These are phyloP conservation scores for Aphanocladium album DNA, from an alignment of 2,329 filamentous ascomycete species.

Conservation along the genomic window DNA sequence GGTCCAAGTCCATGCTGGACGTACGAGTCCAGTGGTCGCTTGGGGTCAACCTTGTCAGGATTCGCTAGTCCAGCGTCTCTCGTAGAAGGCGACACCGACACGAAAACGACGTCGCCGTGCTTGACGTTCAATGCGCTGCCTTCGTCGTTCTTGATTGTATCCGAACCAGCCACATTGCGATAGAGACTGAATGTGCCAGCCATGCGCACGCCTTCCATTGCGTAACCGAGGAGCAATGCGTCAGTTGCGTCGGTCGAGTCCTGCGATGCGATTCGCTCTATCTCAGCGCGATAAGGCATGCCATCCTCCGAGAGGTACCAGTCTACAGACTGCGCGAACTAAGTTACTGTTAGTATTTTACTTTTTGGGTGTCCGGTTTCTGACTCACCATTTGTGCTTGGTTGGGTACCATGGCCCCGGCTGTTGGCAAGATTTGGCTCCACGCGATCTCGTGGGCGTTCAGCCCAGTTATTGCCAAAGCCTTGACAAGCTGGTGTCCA, in stretches of 20 bases:
- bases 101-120: constrained; percentile 55
- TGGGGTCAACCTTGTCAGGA: constrained; percentile 55
- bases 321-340: constrained; percentile 8
- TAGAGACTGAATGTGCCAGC: constrained; percentile 58
- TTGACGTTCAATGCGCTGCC: constrained; percentile 46
- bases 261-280: constrained; percentile 54
- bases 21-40: constrained; percentile 59
- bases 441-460: constrained; percentile 63
- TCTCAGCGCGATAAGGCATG: constrained; percentile 50
- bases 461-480: constrained; percentile 58
- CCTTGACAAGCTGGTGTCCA: constrained; percentile 60
- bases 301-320: constrained; percentile 24
- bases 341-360: not conserved
- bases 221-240: constrained; percentile 61
- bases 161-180: constrained; percentile 45
- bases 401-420: constrained; percentile 62
- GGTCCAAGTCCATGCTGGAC: constrained; percentile 60
- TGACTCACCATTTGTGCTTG: constrained; percentile 59
- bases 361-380: no score
- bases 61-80: constrained; percentile 57
- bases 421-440: constrained; percentile 64
- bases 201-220: constrained; percentile 66
- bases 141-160: constrained; percentile 47
- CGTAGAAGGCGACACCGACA: constrained; percentile 54
- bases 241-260: constrained; percentile 54